Evolutionary conservation across 2,329 filamentous ascomycete genomes (phyloP), one percentile per base, ranked within the genome.

Genomic region (Fusarium buxicola): DNA sequence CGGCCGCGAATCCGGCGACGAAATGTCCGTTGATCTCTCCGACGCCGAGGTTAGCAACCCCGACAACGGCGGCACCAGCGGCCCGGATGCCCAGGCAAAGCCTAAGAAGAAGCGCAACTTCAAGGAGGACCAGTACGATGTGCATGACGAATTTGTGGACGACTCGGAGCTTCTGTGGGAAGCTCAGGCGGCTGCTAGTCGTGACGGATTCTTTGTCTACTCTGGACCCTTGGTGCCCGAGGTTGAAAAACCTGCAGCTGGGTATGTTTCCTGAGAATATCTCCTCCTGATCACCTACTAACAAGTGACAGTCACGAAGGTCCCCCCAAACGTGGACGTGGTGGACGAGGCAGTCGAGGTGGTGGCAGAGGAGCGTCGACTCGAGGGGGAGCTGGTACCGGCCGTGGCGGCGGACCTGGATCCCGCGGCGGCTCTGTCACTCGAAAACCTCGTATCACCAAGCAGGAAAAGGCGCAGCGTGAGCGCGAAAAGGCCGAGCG

Each of bases 121-220:
- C 77, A 89, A 90, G 73, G 87, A 93, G 74, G 90, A 96, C 76
- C 89, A 94, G 69, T 94, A 94, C 70, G 91, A 94, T 72, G 89
- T 91, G 70, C 89, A 91, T 43, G 91, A 94, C 71, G 91, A 90
- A 49, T 94, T 94, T 76, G 87, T 94, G 53, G 95, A 99, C 71
- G 95, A 99, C 73, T 96, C 93, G 2, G 95, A 99, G 75, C 77
- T 97, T 73, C 84, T 96, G 1, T 98, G 94, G 94, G 92, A 98
- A 77, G 92, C 96, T 72, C 92, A 96, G 74, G 94, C 94, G 7
- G 93, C 94, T 5, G 94, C 95, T 41, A 94, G 92, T 66, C 92
- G 94, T 69, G 95, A 98, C 74, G 95, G 95, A 1, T 99, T 98
- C 80, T 99, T 98, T 74, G 95, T 99, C 2, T 99, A 97, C 77